These are phyloP conservation scores for Nannochloris sp. DNA, from an alignment of 139 green algal genomes.

Conservation along the genomic window DNA sequence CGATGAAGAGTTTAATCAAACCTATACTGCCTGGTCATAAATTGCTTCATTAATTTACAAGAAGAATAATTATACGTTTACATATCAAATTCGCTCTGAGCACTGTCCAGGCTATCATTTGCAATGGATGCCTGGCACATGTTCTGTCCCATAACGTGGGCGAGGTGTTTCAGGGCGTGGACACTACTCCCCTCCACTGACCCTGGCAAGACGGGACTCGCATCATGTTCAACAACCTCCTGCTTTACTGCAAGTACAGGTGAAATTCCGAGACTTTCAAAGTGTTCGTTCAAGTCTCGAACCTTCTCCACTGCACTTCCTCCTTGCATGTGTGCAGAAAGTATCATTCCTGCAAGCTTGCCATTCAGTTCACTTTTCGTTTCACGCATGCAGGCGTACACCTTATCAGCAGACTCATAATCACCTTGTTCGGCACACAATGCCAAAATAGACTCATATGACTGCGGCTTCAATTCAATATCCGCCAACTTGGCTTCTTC, in stretches of 20 bases:
- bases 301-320: not conserved
- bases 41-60: constrained; percentile 5
- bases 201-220: not conserved
- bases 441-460: not conserved
- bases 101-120: too few relatives aligned
- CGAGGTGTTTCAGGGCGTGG: too few relatives aligned
- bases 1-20: constrained; percentile 1
- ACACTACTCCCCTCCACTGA: too few relatives aligned
- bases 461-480: not conserved
- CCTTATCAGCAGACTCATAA: constrained; percentile 1
- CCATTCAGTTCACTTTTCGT: not conserved
- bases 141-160: too few relatives aligned
- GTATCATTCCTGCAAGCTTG: not conserved
- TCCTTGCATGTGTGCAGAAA: constrained; percentile 3
- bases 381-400: not conserved
- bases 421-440: not conserved
- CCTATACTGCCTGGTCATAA: not conserved
- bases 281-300: not conserved
- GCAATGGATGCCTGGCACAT: too few relatives aligned
- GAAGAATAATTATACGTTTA: too few relatives aligned
- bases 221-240: not conserved
- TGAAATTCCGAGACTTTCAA: not conserved
- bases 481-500: not conserved
- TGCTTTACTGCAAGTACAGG: not conserved
- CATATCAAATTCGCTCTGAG: too few relatives aligned